These are phyloP conservation scores for Debaryomycetaceae sp. DNA, from an alignment of 1,139 yeast genomes.

Conservation along the genomic window DNA sequence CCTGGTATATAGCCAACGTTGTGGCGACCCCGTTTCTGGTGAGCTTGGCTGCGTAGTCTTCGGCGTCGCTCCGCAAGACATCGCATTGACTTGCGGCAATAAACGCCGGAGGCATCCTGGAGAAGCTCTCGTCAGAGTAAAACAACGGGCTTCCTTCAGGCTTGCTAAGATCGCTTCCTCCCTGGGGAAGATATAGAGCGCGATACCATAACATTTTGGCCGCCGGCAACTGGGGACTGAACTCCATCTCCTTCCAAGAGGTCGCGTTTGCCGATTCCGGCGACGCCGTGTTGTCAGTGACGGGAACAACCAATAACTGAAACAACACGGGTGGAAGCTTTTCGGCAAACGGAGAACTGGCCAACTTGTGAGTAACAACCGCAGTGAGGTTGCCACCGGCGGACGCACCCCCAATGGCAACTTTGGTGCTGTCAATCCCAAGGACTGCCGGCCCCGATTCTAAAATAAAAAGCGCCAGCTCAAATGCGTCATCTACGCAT, in stretches of 20 bases:
- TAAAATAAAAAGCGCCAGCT: constrained; percentile 17
- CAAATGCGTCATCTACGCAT: constrained; percentile 34
- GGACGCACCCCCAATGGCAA: constrained; percentile 46
- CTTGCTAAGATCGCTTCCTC: constrained; percentile 23
- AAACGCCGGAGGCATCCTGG: constrained; percentile 37
- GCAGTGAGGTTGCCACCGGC: constrained; percentile 49
- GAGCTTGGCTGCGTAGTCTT: constrained; percentile 37
- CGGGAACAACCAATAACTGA: constrained; percentile 46
- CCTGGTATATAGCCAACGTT: constrained; percentile 31
- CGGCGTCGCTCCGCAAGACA: constrained; percentile 43
- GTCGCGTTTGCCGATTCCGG: constrained; percentile 26
- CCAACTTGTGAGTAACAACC: constrained; percentile 36
- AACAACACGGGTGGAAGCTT: constrained; percentile 32
- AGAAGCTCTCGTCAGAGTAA: constrained; percentile 36
- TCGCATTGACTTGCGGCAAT: constrained; percentile 44
- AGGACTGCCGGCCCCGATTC: constrained; percentile 18
- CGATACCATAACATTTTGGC: constrained; percentile 49
- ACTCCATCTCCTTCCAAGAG: constrained; percentile 40
- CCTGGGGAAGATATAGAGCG: constrained; percentile 37
- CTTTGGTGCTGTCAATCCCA: constrained; percentile 25
- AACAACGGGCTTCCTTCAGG: constrained; percentile 46
- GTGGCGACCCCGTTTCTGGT: constrained; percentile 33
- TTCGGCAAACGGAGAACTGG: constrained; percentile 18
- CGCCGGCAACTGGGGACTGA: constrained; percentile 44
- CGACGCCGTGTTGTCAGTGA: constrained; percentile 44